These are phyloP conservation scores for Yarrowia divulgata DNA, from an alignment of 805 yeast species.

Conservation along the genomic window DNA sequence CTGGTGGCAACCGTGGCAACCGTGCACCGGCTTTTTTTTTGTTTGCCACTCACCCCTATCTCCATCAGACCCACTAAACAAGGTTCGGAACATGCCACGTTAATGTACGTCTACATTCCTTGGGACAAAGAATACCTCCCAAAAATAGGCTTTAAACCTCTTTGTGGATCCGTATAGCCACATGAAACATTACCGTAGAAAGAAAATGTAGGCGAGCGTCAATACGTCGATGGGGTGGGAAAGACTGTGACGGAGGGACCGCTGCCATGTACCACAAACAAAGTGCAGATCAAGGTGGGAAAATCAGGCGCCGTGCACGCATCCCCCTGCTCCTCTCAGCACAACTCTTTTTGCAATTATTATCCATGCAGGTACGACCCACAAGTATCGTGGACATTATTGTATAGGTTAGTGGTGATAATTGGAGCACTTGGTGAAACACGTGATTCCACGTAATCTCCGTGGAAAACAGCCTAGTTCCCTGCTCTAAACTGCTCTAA, in stretches of 20 bases:
- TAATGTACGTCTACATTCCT: slow-evolving; percentile 37
- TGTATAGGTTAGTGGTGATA: too few relatives aligned
- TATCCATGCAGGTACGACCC: slow-evolving; percentile 24
- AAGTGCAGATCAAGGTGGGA: slow-evolving; percentile 3
- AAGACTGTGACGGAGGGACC: too few relatives aligned
- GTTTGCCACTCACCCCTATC: not conserved
- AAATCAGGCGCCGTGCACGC: not conserved
- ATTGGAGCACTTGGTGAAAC: too few relatives aligned
- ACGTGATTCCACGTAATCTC: too few relatives aligned
- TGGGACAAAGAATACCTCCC: not conserved
- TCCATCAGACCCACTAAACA: slow-evolving; percentile 22
- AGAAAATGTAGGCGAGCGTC: slow-evolving; percentile 33
- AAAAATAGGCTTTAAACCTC: slow-evolving; percentile 2
- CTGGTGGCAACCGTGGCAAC: too few relatives aligned
- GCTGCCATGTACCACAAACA: not conserved
- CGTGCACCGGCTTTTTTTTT: too few relatives aligned
- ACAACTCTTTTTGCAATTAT: not conserved
- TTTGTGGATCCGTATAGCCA: slow-evolving; percentile 37
- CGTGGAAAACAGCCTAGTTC: too few relatives aligned
- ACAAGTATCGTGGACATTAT: too few relatives aligned
- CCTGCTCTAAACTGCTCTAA: too few relatives aligned
- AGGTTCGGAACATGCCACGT: slow-evolving; percentile 35
- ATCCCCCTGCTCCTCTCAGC: not conserved
- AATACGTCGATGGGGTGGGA: not conserved
- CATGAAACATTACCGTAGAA: slow-evolving; percentile 32